These are phyloP conservation scores for Ceratobasidium sp. DNA, from an alignment of 1,284 basidiomycete genomes.

Conservation along the genomic window DNA sequence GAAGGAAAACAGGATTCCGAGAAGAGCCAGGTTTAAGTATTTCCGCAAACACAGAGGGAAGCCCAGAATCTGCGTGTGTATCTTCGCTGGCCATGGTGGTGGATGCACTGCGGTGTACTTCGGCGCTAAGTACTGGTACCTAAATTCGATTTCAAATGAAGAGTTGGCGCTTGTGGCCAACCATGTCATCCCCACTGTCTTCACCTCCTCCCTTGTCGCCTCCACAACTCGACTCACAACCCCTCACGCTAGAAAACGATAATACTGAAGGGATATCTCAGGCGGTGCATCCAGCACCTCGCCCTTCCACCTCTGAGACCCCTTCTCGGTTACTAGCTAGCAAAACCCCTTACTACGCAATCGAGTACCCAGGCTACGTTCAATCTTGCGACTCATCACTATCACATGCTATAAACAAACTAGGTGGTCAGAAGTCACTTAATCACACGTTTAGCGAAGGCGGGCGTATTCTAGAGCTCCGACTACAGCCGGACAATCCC, in stretches of 20 bases:
- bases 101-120: not conserved
- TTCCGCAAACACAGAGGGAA: slow-evolving; percentile 59
- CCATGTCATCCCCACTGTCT: slow-evolving; percentile 3
- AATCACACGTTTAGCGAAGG: slow-evolving; percentile 70
- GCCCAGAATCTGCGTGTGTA: not conserved
- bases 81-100: slow-evolving; percentile 9
- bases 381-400: slow-evolving; percentile 65
- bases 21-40: slow-evolving; percentile 78
- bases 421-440: slow-evolving; percentile 76
- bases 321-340: slow-evolving; percentile 65
- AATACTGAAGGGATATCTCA: too few relatives aligned
- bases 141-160: slow-evolving; percentile 2
- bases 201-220: slow-evolving; percentile 8
- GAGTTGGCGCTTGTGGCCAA: slow-evolving; percentile 7
- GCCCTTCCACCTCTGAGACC: slow-evolving; percentile 50
- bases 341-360: slow-evolving; percentile 75
- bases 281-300: not conserved
- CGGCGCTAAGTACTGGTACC: not conserved
- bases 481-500: slow-evolving; percentile 73
- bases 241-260: too few relatives aligned
- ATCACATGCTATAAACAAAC: slow-evolving; percentile 66
- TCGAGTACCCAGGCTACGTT: slow-evolving; percentile 93
- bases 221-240: not conserved
- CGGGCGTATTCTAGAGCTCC: slow-evolving; percentile 75
- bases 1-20: slow-evolving; percentile 71